Conservation (phyloP, 2,329 filamentous ascomycete species). For the Diaporthe vexans region DNA sequence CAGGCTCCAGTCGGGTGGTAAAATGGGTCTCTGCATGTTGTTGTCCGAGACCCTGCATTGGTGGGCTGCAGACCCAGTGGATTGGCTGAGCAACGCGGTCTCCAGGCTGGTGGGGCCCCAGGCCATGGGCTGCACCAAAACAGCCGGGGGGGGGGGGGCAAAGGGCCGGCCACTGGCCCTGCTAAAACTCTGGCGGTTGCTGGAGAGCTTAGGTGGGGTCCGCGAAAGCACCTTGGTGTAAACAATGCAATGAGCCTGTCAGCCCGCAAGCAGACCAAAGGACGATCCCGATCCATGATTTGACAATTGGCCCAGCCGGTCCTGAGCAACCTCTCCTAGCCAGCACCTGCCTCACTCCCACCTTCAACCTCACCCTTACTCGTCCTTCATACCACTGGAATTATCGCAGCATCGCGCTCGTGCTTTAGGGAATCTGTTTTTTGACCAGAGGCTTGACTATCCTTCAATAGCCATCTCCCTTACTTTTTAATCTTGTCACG, state of each 20-base stretch:
- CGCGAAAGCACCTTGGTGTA: conserved; percentile 33
- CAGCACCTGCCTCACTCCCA: conserved; percentile 14
- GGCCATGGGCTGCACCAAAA: not conserved
- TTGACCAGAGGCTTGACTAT: conserved; percentile 21
- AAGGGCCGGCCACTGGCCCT: not conserved
- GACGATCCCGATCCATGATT: conserved; percentile 15
- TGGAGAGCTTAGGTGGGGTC: conserved; percentile 36
- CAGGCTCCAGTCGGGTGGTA: conserved; percentile 9
- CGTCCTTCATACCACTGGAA: conserved; percentile 1
- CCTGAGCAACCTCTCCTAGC: not conserved
- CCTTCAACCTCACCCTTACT: not conserved
- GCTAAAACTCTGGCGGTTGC: conserved; percentile 40
- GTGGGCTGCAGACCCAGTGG: conserved; percentile 5
- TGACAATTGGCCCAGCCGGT: conserved; percentile 27
- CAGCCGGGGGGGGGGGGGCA: not conserved
- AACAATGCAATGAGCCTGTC: conserved; percentile 40
- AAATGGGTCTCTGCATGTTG: conserved; percentile 34
- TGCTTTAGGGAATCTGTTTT: not conserved
- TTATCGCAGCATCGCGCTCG: conserved; percentile 20
- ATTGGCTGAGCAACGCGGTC: conserved; percentile 40
- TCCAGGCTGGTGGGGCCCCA: conserved; percentile 25
- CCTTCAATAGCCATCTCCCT: conserved; percentile 22
- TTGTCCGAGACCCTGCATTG: conserved; percentile 29
- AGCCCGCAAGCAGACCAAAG: conserved; percentile 21
- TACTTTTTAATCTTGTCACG: not conserved